These are phyloP conservation scores for Cryptococcus wingfieldii DNA, from an alignment of 1,284 basidiomycete species.

Conservation along the genomic window DNA sequence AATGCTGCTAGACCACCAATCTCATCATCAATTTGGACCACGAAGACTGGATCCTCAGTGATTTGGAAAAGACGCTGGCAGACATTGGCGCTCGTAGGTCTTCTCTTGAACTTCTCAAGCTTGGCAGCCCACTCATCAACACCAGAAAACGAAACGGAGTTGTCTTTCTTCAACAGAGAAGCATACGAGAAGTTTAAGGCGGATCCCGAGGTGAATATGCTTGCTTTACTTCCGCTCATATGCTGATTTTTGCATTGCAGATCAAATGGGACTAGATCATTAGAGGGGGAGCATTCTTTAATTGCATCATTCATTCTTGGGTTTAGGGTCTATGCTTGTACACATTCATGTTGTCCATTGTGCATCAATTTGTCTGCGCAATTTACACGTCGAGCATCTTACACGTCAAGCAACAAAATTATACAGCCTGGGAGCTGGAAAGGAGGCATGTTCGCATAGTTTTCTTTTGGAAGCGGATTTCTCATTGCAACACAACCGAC, in stretches of 20 bases:
- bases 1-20: constrained; percentile 71
- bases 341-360: not conserved
- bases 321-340: not conserved
- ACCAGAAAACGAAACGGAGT: constrained; percentile 88
- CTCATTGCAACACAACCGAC: no score
- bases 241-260: not conserved
- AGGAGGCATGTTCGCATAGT: no score
- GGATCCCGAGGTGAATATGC: constrained; percentile 64
- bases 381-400: no score
- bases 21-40: constrained; percentile 92
- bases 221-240: not conserved
- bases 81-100: constrained; percentile 69
- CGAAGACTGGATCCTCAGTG: constrained; percentile 78
- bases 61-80: constrained; percentile 61
- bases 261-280: constrained; percentile 2
- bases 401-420: no score
- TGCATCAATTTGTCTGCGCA: not conserved
- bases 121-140: not conserved
- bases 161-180: constrained; percentile 78
- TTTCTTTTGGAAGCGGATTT: no score
- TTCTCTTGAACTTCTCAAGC: not conserved
- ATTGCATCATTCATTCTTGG: not conserved
- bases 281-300: not conserved
- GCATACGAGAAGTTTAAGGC: constrained; percentile 73
- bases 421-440: no score